A percentile compares a stretch with the other conserved stretches of the same genome.
Evolutionary conservation across 352 stramenopile genomes (phyloP).

Genomic region (Saprolegnia parasitica): DNA sequence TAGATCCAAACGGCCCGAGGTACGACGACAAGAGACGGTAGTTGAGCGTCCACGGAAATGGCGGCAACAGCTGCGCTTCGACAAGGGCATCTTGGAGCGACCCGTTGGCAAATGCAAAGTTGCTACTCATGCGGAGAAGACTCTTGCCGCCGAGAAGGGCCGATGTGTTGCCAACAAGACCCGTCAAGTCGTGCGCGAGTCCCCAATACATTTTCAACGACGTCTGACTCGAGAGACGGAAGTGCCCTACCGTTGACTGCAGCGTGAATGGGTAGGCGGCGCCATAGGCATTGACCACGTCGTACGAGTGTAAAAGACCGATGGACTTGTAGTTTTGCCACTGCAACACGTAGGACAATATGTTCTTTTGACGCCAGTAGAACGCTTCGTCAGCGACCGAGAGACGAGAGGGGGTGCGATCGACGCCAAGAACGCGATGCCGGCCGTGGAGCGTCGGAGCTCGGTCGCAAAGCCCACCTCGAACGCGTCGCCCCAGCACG

Average conservation of each 20-base stretch:
- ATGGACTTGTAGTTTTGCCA: conserved; percentile 14
- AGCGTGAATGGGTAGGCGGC: conserved; percentile 6
- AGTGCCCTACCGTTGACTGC: neutral
- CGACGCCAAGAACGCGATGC: neutral
- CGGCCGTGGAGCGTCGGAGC: neutral
- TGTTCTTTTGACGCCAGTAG: neutral
- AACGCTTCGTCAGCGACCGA: neutral
- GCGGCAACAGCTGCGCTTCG: neutral
- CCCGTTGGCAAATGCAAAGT: conserved; percentile 18
- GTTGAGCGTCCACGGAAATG: neutral
- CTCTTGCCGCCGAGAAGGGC: conserved; percentile 3
- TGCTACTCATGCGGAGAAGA: conserved; percentile 2
- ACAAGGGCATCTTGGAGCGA: neutral
- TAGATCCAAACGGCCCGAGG: conserved; percentile 15
- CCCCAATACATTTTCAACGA: conserved; percentile 19
- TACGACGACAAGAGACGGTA: neutral
- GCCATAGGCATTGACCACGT: conserved; percentile 12
- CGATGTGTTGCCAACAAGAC: neutral
- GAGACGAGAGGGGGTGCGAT: neutral
- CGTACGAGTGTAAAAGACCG: neutral
- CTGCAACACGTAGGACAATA: neutral
- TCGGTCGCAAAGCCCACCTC: neutral
- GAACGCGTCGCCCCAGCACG: conserved; percentile 21
- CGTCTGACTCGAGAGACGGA: neutral
- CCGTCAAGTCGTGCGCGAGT: conserved; percentile 7